Conservation (phyloP, 1,284 basidiomycete genomes). For the Somion occarium region DNA sequence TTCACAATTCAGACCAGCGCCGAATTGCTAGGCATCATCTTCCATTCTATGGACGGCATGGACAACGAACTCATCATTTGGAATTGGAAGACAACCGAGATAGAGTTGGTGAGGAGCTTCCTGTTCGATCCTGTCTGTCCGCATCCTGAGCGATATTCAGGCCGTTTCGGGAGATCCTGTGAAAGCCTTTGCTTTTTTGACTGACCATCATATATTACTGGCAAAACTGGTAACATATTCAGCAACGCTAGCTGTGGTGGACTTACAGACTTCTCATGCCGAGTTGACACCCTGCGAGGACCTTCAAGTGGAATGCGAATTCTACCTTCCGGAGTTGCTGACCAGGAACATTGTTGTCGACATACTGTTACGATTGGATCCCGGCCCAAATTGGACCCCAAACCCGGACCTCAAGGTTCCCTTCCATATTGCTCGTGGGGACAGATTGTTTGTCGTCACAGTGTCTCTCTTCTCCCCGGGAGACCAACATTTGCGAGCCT, state of each 20-base stretch:
- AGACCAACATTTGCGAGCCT: background rate
- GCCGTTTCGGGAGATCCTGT: slow-evolving; percentile 5
- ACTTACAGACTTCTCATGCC: slow-evolving; percentile 21
- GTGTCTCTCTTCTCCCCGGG: slow-evolving; percentile 28
- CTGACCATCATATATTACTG: slow-evolving; percentile 36
- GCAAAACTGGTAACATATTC: slow-evolving; percentile 14
- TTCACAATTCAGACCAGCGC: slow-evolving; percentile 47
- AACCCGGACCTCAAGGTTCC: slow-evolving; percentile 33
- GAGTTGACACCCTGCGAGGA: slow-evolving; percentile 26
- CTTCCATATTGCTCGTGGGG: slow-evolving; percentile 40
- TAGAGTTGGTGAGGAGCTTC: slow-evolving; percentile 37
- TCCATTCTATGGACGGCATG: slow-evolving; percentile 25
- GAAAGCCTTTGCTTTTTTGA: slow-evolving; percentile 43
- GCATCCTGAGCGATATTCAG: slow-evolving; percentile 2
- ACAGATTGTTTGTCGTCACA: slow-evolving; percentile 45
- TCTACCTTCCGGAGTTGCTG: slow-evolving; percentile 36
- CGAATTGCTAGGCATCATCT: slow-evolving; percentile 44
- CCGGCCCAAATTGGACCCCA: slow-evolving; percentile 42
- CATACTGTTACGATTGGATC: slow-evolving; percentile 53
- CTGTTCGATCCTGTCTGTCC: background rate
- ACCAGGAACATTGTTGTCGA: slow-evolving; percentile 23
- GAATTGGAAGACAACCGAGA: slow-evolving; percentile 54
- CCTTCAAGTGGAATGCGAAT: slow-evolving; percentile 31
- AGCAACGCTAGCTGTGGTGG: slow-evolving; percentile 20
- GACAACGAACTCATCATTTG: slow-evolving; percentile 48